Conservation (phyloP, 345 rosid species). For the Aurinia saxatilis region DNA sequence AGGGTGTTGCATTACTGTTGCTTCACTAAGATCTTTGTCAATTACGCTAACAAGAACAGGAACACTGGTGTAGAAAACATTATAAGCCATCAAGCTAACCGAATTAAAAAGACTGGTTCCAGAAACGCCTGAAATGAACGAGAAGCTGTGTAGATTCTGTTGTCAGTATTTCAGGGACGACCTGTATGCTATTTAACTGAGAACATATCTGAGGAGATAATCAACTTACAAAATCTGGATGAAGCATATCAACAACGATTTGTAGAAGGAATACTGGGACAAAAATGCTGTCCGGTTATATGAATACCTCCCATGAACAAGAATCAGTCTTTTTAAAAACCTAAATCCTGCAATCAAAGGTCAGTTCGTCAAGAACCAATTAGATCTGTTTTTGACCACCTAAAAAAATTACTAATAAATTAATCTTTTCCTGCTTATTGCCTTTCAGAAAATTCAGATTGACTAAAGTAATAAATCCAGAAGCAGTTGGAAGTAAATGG, state of each 20-base stretch:
- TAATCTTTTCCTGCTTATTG: background rate
- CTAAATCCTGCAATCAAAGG: constrained; percentile 68
- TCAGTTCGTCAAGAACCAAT: constrained; percentile 4
- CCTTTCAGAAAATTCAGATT: background rate
- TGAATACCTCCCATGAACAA: constrained; percentile 94
- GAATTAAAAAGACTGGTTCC: constrained; percentile 99
- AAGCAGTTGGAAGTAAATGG: background rate
- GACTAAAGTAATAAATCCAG: background rate
- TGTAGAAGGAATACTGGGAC: constrained; percentile 95
- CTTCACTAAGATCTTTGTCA: constrained; percentile 95
- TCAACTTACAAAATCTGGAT: constrained; percentile 94
- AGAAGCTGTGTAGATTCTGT: constrained; percentile 55
- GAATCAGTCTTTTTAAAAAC: constrained; percentile 85
- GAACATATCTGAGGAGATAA: background rate
- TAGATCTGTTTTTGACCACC: background rate
- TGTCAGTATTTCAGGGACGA: constrained; percentile 36
- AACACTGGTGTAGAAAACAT: constrained; percentile 92
- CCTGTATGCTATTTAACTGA: background rate
- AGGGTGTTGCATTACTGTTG: constrained; percentile 94
- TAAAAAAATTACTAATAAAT: background rate
- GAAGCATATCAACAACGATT: constrained; percentile 86
- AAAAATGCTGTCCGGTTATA: constrained; percentile 96
- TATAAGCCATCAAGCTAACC: constrained; percentile 97
- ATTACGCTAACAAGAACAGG: constrained; percentile 91
- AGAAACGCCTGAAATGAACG: constrained; percentile 97